Conservation (phyloP, 176 grass and related monocot genomes). For the barley (Hordeum vulgare) region MorexV3_pseudomolecules_assembly NC_058518.1:38601457-38601956, state of each 20-base stretch:
- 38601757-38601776: conserved; percentile 19
- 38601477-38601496: conserved; percentile 95
- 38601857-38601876: conserved; percentile 20
- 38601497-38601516: conserved; percentile 91
- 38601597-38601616: neutral
- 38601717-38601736: conserved; percentile 77
- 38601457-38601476: conserved; percentile 97
- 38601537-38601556: conserved; percentile 84
- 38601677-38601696: conserved; percentile 14
- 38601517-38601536: conserved; percentile 97
- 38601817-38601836: conserved; percentile 34
- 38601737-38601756: conserved; percentile 50
- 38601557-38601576: conserved; percentile 88
- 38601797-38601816: conserved; percentile 43
- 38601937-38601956: conserved; percentile 44
- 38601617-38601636: neutral
- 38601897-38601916: conserved; percentile 19
- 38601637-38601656: neutral
- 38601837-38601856: conserved; percentile 12
- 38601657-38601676: neutral
- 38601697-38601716: conserved; percentile 41
- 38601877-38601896: conserved; percentile 35
- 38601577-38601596: conserved; percentile 92
- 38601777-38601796: conserved; percentile 39
- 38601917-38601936: conserved; percentile 25